These are phyloP conservation scores for Zopfochytrium polystomum DNA, from an alignment of 371 early-diverging fungal species.

Conservation along the genomic window DNA sequence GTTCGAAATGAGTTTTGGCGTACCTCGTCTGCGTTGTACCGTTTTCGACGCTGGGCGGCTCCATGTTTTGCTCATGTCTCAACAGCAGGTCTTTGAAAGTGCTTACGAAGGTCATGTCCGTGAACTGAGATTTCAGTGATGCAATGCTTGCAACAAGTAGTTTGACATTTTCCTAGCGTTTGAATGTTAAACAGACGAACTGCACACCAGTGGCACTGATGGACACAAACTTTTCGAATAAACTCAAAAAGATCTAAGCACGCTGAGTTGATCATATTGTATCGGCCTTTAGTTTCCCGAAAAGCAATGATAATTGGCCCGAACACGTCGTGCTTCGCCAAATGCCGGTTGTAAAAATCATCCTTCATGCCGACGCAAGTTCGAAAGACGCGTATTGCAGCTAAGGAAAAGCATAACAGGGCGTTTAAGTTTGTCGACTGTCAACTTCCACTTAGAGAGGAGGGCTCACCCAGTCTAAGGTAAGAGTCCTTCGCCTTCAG, in stretches of 20 bases:
- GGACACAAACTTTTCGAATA: conserved; percentile 59
- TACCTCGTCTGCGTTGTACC: conserved; percentile 13
- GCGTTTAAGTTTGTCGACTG: neutral
- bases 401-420: conserved; percentile 40
- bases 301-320: conserved; percentile 66
- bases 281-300: conserved; percentile 59
- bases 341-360: conserved; percentile 71
- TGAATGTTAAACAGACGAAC: conserved; percentile 3
- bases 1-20: neutral
- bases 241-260: conserved; percentile 81
- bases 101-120: conserved; percentile 58
- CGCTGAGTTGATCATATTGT: conserved; percentile 83
- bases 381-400: conserved; percentile 76
- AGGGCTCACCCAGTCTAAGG: conserved; percentile 64
- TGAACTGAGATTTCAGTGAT: conserved; percentile 58
- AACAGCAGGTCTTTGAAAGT: conserved; percentile 57
- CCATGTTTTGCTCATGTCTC: conserved; percentile 58
- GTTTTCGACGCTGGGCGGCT: conserved; percentile 6
- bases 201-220: neutral
- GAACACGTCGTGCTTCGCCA: conserved; percentile 65
- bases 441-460: conserved; percentile 3
- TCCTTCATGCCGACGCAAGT: conserved; percentile 70
- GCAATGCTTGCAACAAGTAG: conserved; percentile 66
- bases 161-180: conserved; percentile 70
- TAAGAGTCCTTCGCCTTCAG: conserved; percentile 64